Base-by-base conservation (phyloP, 139 green algal genomes). In the Diplosphaera chodatii region DNA sequence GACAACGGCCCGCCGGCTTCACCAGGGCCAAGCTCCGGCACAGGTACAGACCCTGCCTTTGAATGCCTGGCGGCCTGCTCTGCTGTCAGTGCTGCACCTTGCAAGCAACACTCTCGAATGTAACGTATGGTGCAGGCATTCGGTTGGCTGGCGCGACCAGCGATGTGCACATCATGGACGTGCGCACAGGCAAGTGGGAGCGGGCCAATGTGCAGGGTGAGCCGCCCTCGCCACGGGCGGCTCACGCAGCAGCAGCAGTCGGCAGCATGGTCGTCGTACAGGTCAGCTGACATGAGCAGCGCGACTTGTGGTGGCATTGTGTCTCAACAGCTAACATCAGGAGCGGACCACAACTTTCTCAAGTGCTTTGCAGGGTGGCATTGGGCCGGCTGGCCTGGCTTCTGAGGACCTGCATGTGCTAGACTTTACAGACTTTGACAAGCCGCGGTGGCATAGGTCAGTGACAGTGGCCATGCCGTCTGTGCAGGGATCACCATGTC, bases 261-360 rank as follows among this genome's bases (percentile, higher is more conserved):
- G 95, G 95, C 68, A 97, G 90, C 75, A 99, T 99, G 94, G 89
- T 99, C 1, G 95, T 99, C 5, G 84, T 98, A 33, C 89, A 94
- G 83, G 88, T 91, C 66, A 33, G 32, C 25, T 30, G 20, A 5
- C 15, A 68, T 37, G 5, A 27, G 64, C 28, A 5, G 23, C 34
- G 27, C 20, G 18, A 27, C 28, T 15, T 68, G 64, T 27, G 40
- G 28, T 16, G 23, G 20, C 16, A 68, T 6, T 15, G 23, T 30
- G 63, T 6, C 28, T 32, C 8, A 29, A 3, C 55, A 32, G 31
- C 5, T 56, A 15, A 31, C 20, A 4, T 27, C 16, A 40, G 15
- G 6, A 37, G 16, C 28, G 8, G 64, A 23, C 64, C 10, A 18
- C 30, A 27, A 6, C 6, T 4, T 25, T 67, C 23, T 1, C 32